Evolutionary conservation across 371 early-diverging fungal genomes (phyloP), one percentile per base, ranked within the genome.

Genomic region (Syncephalis plumigaleata): DNA sequence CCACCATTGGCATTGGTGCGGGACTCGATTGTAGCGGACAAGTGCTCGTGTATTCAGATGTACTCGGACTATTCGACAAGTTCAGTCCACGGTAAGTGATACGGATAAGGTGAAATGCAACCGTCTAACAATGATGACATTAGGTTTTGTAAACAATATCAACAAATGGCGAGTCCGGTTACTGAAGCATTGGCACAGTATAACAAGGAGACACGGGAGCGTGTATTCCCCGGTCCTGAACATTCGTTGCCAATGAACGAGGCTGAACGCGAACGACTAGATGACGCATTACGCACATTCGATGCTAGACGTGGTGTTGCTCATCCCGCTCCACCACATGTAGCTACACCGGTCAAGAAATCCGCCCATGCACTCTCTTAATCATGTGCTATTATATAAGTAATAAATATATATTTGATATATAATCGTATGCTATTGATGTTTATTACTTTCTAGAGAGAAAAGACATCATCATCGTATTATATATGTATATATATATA

Each of bases 1-100:
- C 94, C 9, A 94, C 95, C 2, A 91, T 97, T 51, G 98, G 98
- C 20, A 97, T 97, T 51, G 98, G 98, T 20, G 91, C 94, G 1
- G 95, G 98, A 5, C 56, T 71, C 2, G 65, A 72, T 1, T 81
- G 81, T 20, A 85, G 87, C 5, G 97, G 97, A 16, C 97, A 96
- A 59, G 94, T 93, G 9, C 66, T 94, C 36, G 95, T 96, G 15
- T 73, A 77, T 55, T 69, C 80, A 53, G 97, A 96, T 55, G 81
- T 81, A 61, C 56, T 93, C 23, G 93, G 94, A 11, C 60, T 86
- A 21, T 88, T 79, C 58, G 89, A 89, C 55, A 66, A 74, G 16
- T 83, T 88, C 49, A 66, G 70, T 27, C 80, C 93, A 61, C 79
- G 78, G 79, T 56, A 53, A 44, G 39, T 36, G 11, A 5, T 57